Percentiles rank a stretch among this genome's conserved stretches.
Conservation (phyloP, 2,329 filamentous ascomycete species). For the Diaporthe sp. region DNA sequence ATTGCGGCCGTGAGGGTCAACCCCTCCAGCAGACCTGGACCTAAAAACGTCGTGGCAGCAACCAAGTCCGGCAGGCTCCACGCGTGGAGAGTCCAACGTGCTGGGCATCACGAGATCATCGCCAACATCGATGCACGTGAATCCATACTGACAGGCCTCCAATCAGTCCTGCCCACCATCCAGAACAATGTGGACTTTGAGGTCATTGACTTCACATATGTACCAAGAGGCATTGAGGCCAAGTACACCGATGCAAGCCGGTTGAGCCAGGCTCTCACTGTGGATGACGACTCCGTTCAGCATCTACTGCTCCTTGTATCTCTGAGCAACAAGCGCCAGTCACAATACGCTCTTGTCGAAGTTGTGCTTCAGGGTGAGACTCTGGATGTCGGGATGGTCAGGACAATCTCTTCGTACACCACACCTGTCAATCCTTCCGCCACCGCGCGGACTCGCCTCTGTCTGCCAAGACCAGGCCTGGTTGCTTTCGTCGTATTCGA, state of each 20-base stretch:
- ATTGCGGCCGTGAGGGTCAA: constrained; percentile 85
- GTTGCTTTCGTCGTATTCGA: constrained; percentile 88
- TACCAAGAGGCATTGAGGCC: constrained; percentile 65
- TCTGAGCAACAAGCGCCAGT: constrained; percentile 63
- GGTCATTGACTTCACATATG: constrained; percentile 84
- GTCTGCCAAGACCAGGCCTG: constrained; percentile 82
- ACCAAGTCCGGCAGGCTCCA: constrained; percentile 84
- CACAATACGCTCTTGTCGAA: constrained; percentile 83
- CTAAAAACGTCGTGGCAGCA: constrained; percentile 85
- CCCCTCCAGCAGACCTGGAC: constrained; percentile 78
- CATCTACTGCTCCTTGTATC: constrained; percentile 74
- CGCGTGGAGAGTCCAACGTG: constrained; percentile 90
- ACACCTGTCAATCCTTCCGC: constrained; percentile 62
- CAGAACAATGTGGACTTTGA: constrained; percentile 73
- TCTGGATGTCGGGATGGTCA: constrained; percentile 73
- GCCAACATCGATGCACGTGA: constrained; percentile 79
- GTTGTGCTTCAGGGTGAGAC: constrained; percentile 69
- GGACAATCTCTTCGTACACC: constrained; percentile 76
- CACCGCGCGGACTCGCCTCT: constrained; percentile 71
- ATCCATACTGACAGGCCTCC: constrained; percentile 73
- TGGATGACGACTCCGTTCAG: constrained; percentile 65
- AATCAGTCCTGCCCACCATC: constrained; percentile 64
- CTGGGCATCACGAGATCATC: constrained; percentile 83
- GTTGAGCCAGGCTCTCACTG: constrained; percentile 63
- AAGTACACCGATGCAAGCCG: constrained; percentile 66